Evolutionary conservation across 257 asterid species (phyloP).

Genomic region (Fraxinus americana): DNA sequence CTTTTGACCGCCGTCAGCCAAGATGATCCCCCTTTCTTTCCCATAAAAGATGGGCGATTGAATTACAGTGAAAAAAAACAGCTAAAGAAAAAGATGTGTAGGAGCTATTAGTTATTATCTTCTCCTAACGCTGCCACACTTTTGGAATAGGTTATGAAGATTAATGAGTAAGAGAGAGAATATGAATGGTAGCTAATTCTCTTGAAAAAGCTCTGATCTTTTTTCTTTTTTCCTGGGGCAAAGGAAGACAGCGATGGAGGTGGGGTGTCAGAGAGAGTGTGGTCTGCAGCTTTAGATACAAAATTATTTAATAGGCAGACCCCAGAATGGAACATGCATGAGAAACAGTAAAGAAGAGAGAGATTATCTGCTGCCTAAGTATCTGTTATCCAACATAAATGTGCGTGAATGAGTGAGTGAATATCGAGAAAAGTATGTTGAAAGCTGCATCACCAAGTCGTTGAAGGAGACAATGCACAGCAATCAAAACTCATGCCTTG

Average conservation of each 20-base stretch:
- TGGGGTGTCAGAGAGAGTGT: conserved; percentile 19
- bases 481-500: background rate
- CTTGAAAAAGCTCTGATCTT: background rate
- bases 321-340: background rate
- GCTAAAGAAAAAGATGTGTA: too few relatives aligned
- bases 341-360: background rate
- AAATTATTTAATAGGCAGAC: conserved; percentile 2
- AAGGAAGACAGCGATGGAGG: conserved; percentile 4
- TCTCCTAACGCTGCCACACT: too few relatives aligned
- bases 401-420: conserved; percentile 12
- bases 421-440: conserved; percentile 12
- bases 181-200: background rate
- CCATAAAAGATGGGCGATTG: conserved; percentile 24
- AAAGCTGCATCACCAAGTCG: background rate
- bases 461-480: conserved; percentile 2
- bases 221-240: background rate
- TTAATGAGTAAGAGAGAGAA: background rate
- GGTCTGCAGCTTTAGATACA: conserved; percentile 22
- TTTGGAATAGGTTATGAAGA: too few relatives aligned
- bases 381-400: background rate
- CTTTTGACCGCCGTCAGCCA: conserved; percentile 55
- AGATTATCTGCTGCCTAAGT: background rate
- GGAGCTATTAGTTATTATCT: too few relatives aligned
- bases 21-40: conserved; percentile 38
- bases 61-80: conserved; percentile 9